Evolutionary conservation across 495 filamentous ascomycete species (phyloP).

Genomic region (Arthonia radiata): DNA sequence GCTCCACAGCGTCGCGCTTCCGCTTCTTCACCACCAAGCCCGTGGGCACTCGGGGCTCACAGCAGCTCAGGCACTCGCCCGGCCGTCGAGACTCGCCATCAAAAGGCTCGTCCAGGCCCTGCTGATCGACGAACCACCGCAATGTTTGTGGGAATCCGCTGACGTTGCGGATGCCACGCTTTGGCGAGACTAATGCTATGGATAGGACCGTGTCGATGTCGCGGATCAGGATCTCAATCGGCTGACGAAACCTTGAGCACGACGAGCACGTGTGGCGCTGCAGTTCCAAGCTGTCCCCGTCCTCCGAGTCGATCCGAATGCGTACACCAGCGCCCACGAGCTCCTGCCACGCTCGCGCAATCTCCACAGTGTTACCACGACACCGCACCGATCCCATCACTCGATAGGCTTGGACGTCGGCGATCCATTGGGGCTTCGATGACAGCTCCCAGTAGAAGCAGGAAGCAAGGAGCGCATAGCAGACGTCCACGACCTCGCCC

Average conservation of each 20-base stretch:
- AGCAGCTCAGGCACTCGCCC: conserved; percentile 8
- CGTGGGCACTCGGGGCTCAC: no score
- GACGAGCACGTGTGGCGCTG: no score
- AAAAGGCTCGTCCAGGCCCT: conserved; percentile 7
- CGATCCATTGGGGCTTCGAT: conserved; percentile 2
- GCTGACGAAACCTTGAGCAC: conserved; percentile 6
- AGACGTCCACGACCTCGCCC: conserved; percentile 1
- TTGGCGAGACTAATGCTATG: conserved; percentile 3
- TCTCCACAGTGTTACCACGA: conserved; percentile 2
- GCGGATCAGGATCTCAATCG: conserved; percentile 4
- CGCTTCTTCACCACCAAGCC: no score
- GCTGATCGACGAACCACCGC: conserved; percentile 7
- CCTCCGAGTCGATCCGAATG: conserved; percentile 1
- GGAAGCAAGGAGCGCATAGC: conserved; percentile 6
- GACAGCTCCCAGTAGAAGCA: conserved; percentile 8
- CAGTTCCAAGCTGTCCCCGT: conserved; percentile 4
- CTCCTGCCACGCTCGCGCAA: conserved; percentile 3
- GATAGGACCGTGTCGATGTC: conserved; percentile 5
- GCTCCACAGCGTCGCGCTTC: no score
- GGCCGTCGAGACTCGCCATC: conserved; percentile 6
- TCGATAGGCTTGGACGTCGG: conserved; percentile 4
- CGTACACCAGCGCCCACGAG: conserved; percentile 1
- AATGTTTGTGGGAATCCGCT: conserved; percentile 10
- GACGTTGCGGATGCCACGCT: conserved; percentile 3
- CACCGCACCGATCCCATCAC: conserved; percentile 6